Evolutionary conservation across 345 rosid genomes (phyloP).

Genomic region (Eucalyptus fibrosa): DNA sequence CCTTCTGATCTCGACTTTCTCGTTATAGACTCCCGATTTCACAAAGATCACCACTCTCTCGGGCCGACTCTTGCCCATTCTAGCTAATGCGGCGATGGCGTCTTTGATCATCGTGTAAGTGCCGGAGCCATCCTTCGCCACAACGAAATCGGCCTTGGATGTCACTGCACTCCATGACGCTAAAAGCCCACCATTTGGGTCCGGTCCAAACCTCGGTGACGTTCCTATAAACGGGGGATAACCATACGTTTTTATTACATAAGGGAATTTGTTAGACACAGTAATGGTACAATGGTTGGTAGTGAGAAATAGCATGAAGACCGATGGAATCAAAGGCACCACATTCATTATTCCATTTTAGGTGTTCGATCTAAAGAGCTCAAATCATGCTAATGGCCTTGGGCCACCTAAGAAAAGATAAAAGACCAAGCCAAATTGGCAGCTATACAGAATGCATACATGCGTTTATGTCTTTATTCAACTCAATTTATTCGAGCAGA

Average conservation of each 20-base stretch:
- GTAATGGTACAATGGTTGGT: too few species aligned
- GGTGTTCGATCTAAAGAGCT: background rate
- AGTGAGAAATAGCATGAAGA: too few species aligned
- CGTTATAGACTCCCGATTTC: conserved; percentile 59
- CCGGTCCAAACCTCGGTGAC: background rate
- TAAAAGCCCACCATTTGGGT: conserved; percentile 18
- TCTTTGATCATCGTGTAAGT: conserved; percentile 26
- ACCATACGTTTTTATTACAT: background rate
- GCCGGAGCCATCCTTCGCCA: conserved; percentile 40
- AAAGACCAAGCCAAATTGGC: too few species aligned
- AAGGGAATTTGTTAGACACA: too few species aligned
- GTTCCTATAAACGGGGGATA: background rate
- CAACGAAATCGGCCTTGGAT: conserved; percentile 25
- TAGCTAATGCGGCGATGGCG: conserved; percentile 23
- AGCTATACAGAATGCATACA: too few species aligned
- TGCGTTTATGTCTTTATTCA: too few species aligned
- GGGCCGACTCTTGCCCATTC: conserved; percentile 14
- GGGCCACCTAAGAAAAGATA: too few species aligned
- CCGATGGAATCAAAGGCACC: too few species aligned
- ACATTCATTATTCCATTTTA: too few species aligned
- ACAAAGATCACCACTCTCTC: conserved; percentile 37
- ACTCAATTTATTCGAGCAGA: background rate
- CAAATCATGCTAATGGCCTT: too few species aligned
- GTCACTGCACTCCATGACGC: conserved; percentile 25
- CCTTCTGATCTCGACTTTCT: conserved; percentile 36